A percentile compares a stretch with the other conserved stretches of the same genome.
These are phyloP conservation scores for Seiridium unicorne DNA, from an alignment of 2,329 filamentous ascomycete species.

Conservation along the genomic window DNA sequence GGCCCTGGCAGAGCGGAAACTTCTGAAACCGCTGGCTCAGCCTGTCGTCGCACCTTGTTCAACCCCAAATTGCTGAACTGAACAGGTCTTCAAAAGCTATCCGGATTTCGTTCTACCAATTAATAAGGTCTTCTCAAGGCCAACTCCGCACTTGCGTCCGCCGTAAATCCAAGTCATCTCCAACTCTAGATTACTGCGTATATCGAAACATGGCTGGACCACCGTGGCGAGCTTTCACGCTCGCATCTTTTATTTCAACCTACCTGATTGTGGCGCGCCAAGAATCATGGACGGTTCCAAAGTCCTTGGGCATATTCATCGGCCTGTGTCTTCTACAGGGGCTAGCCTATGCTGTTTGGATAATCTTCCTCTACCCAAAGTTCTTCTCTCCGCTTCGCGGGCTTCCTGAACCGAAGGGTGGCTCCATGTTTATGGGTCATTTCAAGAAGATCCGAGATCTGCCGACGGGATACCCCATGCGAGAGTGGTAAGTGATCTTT, in stretches of 20 bases:
- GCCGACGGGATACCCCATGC: conserved; percentile 42
- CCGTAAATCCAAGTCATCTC: neutral
- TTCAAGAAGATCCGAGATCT: conserved; percentile 35
- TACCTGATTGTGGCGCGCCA: conserved; percentile 28
- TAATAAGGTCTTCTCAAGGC: neutral
- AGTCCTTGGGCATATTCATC: conserved; percentile 32
- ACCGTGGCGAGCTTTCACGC: conserved; percentile 25
- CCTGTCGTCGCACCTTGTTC: neutral
- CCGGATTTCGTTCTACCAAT: neutral
- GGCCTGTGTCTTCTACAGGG: conserved; percentile 33
- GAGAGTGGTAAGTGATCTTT: conserved; percentile 42
- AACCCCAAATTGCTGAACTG: neutral
- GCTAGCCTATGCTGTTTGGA: conserved; percentile 37
- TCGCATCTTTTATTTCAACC: conserved; percentile 26
- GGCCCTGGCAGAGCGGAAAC: neutral
- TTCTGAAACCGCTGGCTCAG: conserved; percentile 2
- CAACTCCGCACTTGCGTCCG: neutral
- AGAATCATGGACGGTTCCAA: conserved; percentile 27
- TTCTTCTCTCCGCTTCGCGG: conserved; percentile 48
- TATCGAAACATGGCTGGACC: conserved; percentile 19
- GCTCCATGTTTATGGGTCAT: conserved; percentile 49
- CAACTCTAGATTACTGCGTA: neutral
- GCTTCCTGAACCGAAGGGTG: conserved; percentile 41
- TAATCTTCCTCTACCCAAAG: conserved; percentile 45
- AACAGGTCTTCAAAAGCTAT: neutral